Evolutionary conservation across 2,329 filamentous ascomycete genomes (phyloP).

Genomic region (Pyricularia pennisetigena): DNA sequence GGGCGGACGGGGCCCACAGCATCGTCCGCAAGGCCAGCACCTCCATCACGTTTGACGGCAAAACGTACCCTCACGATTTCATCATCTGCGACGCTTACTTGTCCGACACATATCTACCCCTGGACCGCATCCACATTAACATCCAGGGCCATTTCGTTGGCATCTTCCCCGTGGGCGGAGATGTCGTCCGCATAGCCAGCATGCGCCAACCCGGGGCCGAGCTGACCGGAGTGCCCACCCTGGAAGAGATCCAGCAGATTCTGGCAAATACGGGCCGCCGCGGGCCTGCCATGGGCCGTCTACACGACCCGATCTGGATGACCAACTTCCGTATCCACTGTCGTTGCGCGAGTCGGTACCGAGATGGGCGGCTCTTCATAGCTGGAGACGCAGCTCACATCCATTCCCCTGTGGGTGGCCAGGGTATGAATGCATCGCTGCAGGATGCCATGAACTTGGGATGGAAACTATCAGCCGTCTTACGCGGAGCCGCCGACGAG

Average conservation of each 20-base stretch:
- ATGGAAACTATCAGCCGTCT: slow-evolving; percentile 41
- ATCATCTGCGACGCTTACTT: slow-evolving; percentile 31
- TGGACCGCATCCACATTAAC: slow-evolving; percentile 13
- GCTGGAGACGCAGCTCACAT: slow-evolving; percentile 49
- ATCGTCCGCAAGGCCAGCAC: slow-evolving; percentile 25
- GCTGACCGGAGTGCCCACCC: slow-evolving; percentile 11
- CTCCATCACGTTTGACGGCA: slow-evolving; percentile 29
- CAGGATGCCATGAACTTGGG: slow-evolving; percentile 43
- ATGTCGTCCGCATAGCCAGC: slow-evolving; percentile 7
- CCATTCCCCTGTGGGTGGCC: slow-evolving; percentile 43
- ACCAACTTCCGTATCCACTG: slow-evolving; percentile 35
- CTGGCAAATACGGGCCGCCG: neutral
- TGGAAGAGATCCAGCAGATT: slow-evolving; percentile 21
- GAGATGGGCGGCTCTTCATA: slow-evolving; percentile 38
- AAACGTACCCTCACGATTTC: slow-evolving; percentile 32
- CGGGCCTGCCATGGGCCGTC: slow-evolving; percentile 9
- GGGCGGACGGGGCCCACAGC: slow-evolving; percentile 34
- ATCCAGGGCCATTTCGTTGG: slow-evolving; percentile 23
- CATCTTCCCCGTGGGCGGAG: slow-evolving; percentile 20
- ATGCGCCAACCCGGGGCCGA: slow-evolving; percentile 8
- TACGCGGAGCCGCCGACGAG: slow-evolving; percentile 15
- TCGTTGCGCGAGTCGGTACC: slow-evolving; percentile 28
- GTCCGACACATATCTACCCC: slow-evolving; percentile 9
- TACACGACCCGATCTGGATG: slow-evolving; percentile 27
- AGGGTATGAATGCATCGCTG: slow-evolving; percentile 48